Evolutionary conservation across 1,284 basidiomycete genomes (phyloP), one percentile per base, ranked within the genome.

Genomic region (Melampsora larici-populina): DNA sequence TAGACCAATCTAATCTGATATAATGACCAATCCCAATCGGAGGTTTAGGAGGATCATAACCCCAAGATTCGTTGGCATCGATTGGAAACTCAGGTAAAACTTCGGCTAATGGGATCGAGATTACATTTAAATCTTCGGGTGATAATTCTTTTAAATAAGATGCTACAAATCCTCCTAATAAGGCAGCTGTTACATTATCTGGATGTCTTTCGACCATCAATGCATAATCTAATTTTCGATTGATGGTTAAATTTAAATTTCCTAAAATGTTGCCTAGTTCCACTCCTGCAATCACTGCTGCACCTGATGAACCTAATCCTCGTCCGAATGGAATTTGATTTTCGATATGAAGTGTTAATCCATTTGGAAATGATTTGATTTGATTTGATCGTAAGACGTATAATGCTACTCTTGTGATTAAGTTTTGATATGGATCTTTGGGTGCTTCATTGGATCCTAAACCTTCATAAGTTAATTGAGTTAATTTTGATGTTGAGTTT

Each of bases 131-230:
- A 48, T 90, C 88, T 82, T 93, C 92, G 48, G 82, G 83, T 51
- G 83, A 84, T 51, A 99, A 88, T 84, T 98, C 96, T 78, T 91
- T 89, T 76, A 99, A 88, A 86, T 99, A 99, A 7, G 92, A 93
- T 13, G 96, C 97, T n/a, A 99, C 93, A 84, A 99, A 99, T 0
- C 97, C 97, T 55, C 97, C 97, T 43, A 98, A 88, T 48, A 99
- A 89, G 0, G 96, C 96, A 0, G 97, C 97, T 0, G 97, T 97
- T 80, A 99, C 96, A 84, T 99, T 99, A 86, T 99, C 97, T 9
- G 97, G 97, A 84, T 99, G 97, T 13, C 97, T 89, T 85, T 99
- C 97, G 81, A 99, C 95, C 97, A 99, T 99, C 78, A 99, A 88
- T 0, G 97, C 95, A 83, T 94, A 96, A 85, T 99, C 97, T 78